Conservation (phyloP, 2,329 filamentous ascomycete genomes). For the Epichloe coenophiala region DNA sequence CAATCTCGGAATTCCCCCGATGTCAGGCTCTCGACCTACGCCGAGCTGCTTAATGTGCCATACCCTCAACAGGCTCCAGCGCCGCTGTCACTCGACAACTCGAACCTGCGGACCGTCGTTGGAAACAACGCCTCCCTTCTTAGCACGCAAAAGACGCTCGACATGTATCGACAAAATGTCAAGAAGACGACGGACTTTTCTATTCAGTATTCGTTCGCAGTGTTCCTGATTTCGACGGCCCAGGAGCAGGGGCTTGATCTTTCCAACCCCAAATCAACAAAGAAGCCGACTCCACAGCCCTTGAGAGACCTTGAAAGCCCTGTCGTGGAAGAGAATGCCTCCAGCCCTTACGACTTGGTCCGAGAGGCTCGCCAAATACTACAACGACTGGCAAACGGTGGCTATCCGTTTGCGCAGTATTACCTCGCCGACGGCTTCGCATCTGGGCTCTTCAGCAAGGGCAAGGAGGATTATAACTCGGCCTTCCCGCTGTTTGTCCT, state of each 20-base stretch:
- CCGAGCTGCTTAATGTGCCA: slow-evolving; percentile 50
- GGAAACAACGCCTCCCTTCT: slow-evolving; percentile 85
- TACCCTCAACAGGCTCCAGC: slow-evolving; percentile 66
- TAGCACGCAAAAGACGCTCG: slow-evolving; percentile 82
- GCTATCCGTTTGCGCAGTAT: slow-evolving; percentile 95
- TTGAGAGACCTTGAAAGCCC: slow-evolving; percentile 33
- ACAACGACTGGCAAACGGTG: slow-evolving; percentile 70
- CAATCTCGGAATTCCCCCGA: slow-evolving; percentile 46
- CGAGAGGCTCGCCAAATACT: slow-evolving; percentile 83
- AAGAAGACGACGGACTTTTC: slow-evolving; percentile 90
- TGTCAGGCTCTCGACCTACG: slow-evolving; percentile 37
- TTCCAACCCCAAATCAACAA: slow-evolving; percentile 31
- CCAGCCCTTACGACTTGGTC: slow-evolving; percentile 54
- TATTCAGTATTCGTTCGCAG: slow-evolving; percentile 90
- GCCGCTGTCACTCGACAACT: slow-evolving; percentile 65
- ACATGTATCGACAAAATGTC: slow-evolving; percentile 94
- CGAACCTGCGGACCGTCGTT: slow-evolving; percentile 61
- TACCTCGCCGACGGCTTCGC: slow-evolving; percentile 91
- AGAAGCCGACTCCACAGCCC: slow-evolving; percentile 29
- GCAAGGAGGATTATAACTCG: slow-evolving; percentile 79
- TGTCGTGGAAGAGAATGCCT: slow-evolving; percentile 29
- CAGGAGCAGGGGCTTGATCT: slow-evolving; percentile 56
- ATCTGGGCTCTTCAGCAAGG: slow-evolving; percentile 89
- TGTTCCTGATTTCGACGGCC: slow-evolving; percentile 84
- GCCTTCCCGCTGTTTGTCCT: slow-evolving; percentile 88